Evolutionary conservation across 805 yeast genomes (phyloP).

Genomic region (Barnettozyma sp.): DNA sequence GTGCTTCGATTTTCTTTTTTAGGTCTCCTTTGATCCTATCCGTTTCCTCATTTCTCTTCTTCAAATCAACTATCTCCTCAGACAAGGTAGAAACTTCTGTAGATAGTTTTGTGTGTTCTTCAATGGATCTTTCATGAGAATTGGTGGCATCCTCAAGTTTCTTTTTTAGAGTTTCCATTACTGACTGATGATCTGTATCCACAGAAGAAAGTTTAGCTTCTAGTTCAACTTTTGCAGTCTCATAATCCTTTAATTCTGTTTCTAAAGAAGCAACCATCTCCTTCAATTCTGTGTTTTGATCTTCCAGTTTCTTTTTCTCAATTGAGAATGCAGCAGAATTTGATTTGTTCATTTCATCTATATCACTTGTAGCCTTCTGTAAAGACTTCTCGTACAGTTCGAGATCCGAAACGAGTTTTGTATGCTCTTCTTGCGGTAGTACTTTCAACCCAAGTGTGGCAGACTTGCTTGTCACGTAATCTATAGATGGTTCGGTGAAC

Average conservation of each 20-base stretch:
- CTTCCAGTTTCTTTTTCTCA: background rate
- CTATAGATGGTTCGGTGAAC: conserved; percentile 15
- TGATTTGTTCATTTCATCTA: background rate
- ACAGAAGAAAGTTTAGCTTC: conserved; percentile 1
- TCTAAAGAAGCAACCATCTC: conserved; percentile 1
- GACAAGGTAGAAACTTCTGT: conserved; percentile 1
- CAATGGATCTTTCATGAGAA: conserved; percentile 5
- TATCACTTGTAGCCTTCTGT: background rate
- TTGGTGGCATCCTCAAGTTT: conserved; percentile 1
- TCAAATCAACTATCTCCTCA: conserved; percentile 5
- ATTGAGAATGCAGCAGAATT: background rate
- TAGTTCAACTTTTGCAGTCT: conserved; percentile 2
- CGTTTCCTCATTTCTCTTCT: conserved; percentile 2
- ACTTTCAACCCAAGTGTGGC: conserved; percentile 13
- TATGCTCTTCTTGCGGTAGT: conserved; percentile 10
- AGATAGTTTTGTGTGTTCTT: conserved; percentile 9
- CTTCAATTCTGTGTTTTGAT: conserved; percentile 1
- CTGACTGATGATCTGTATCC: conserved; percentile 2
- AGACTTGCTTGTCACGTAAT: conserved; percentile 13
- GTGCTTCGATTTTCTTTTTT: conserved; percentile 18
- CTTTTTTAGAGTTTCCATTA: conserved; percentile 1
- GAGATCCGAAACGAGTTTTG: conserved; percentile 9
- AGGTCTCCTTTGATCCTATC: conserved; percentile 7
- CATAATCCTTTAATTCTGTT: conserved; percentile 3
- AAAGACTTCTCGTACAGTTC: background rate